Conservation (phyloP, 306 rosid species). For the Cucurbita pepo region DNA sequence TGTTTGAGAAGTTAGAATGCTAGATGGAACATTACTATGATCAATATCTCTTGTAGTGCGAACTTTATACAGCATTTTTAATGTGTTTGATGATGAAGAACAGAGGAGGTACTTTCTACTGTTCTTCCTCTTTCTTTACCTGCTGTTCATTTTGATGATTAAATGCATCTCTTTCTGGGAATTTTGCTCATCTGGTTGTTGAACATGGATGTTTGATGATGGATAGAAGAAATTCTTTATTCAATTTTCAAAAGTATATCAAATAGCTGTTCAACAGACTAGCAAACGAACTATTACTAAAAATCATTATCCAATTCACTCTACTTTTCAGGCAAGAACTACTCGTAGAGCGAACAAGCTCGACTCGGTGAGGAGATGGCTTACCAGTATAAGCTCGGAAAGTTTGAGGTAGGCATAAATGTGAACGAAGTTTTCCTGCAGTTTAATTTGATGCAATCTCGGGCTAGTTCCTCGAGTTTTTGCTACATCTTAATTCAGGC, state of each 20-base stretch:
- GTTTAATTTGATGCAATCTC: not conserved
- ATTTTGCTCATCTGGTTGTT: not conserved
- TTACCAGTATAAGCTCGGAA: slow-evolving; percentile 86
- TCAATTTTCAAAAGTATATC: not conserved
- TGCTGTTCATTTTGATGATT: not conserved
- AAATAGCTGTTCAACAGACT: not conserved
- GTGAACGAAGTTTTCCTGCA: not conserved
- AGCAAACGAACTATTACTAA: not conserved
- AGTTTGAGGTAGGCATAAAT: slow-evolving; percentile 49
- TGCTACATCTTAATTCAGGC: slow-evolving; percentile 33
- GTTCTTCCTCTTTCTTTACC: not conserved
- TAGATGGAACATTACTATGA: not conserved
- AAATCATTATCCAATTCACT: not conserved
- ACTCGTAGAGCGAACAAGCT: slow-evolving; percentile 76
- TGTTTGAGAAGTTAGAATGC: not conserved
- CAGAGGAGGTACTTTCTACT: slow-evolving; percentile 46
- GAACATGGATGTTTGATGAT: not conserved
- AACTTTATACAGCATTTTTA: not conserved
- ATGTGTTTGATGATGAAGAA: slow-evolving; percentile 83
- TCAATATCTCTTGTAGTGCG: not conserved
- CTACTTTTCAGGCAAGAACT: slow-evolving; percentile 51
- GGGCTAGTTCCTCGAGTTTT: slow-evolving; percentile 2
- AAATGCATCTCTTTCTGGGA: not conserved
- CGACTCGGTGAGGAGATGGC: slow-evolving; percentile 99
- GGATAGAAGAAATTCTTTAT: not conserved